Conservation (phyloP, 441 rosid species). For the Cnidoscolus chayamansa region DNA sequence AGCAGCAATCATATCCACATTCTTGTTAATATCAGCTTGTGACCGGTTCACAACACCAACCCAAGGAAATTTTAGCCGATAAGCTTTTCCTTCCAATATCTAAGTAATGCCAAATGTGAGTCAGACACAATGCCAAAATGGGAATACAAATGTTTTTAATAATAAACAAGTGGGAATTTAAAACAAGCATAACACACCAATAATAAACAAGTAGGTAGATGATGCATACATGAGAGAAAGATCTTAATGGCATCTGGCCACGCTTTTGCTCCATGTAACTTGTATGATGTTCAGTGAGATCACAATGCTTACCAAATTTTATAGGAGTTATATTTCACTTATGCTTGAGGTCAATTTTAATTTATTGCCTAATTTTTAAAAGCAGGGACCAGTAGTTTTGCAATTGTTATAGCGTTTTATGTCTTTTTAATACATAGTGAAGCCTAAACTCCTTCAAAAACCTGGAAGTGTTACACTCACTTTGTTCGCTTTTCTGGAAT, state of each 20-base stretch:
- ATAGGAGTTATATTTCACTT: not conserved
- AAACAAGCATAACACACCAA: not conserved
- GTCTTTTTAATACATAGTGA: not conserved
- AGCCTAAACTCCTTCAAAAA: not conserved
- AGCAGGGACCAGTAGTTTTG: no score
- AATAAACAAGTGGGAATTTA: constrained; percentile 4
- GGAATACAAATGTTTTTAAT: constrained; percentile 6
- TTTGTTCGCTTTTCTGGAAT: not conserved
- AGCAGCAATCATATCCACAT: constrained; percentile 97
- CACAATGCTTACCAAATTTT: not conserved
- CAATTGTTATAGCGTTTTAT: not conserved
- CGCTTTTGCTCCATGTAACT: not conserved
- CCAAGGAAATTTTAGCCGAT: constrained; percentile 89
- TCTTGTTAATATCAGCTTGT: constrained; percentile 95
- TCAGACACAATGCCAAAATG: constrained; percentile 18
- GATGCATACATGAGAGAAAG: not conserved
- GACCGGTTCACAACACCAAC: constrained; percentile 97
- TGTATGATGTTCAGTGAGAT: not conserved
- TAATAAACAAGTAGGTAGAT: not conserved
- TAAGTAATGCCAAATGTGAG: constrained; percentile 30
- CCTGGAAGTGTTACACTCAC: not conserved
- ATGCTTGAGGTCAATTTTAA: not conserved
- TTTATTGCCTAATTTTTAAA: not conserved
- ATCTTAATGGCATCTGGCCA: not conserved
- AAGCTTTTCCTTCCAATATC: constrained; percentile 91